Evolutionary conservation across 225 moss, liverwort and hornwort species (phyloP).

Genomic region (Thuidium tamariscinum): DNA sequence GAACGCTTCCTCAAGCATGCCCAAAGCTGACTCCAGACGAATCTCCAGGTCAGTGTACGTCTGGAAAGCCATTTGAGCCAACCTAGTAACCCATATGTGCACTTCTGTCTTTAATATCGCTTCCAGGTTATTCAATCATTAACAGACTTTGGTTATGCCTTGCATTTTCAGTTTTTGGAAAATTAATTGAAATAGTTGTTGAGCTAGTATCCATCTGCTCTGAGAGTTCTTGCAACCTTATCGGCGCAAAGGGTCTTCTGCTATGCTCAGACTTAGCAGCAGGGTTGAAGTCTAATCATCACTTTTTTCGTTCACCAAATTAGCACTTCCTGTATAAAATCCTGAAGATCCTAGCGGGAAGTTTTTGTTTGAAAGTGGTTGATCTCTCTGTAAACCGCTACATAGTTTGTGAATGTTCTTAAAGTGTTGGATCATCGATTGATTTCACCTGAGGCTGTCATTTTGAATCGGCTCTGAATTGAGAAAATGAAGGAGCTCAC

Average conservation of each 20-base stretch:
- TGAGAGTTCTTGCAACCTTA: not conserved
- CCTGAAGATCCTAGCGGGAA: not conserved
- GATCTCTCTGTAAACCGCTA: not conserved
- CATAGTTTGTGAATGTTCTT: not conserved
- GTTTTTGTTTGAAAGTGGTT: too few relatives aligned
- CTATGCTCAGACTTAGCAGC: not conserved
- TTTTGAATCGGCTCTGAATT: not conserved
- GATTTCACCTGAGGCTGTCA: not conserved
- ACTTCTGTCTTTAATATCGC: not conserved
- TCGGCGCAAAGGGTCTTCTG: not conserved
- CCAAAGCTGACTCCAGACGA: not conserved
- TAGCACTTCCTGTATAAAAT: not conserved
- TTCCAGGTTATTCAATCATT: not conserved
- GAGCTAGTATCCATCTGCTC: not conserved
- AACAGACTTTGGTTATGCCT: not conserved
- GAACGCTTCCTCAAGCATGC: conserved; percentile 12
- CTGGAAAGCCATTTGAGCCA: not conserved
- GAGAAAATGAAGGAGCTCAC: not conserved
- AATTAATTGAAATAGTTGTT: not conserved
- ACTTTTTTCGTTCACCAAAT: not conserved
- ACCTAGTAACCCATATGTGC: not conserved
- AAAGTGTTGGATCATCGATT: too few relatives aligned
- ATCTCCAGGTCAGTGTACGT: not conserved
- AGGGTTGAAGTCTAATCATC: not conserved
- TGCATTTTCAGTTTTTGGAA: not conserved